Evolutionary conservation across 169 alveolate genomes (phyloP), one percentile per base, ranked within the genome.

Genomic region (Fabrea salina): DNA sequence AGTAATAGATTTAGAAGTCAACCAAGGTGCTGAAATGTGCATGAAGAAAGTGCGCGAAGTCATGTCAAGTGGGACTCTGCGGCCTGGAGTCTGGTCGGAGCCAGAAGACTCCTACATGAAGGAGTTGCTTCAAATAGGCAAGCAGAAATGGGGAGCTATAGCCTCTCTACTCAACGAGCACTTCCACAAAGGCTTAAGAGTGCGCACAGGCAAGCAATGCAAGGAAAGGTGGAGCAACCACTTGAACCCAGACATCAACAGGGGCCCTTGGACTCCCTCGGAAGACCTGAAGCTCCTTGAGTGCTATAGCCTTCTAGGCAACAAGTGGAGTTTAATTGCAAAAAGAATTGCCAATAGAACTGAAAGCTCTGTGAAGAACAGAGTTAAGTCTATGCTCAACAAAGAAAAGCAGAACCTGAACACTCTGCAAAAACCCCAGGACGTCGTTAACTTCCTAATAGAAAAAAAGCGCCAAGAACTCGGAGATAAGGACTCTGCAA

Each of bases 181-280:
- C 50, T 43, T 82, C 5, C 75, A 64, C 25, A 57, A 70, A 51
- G 82, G 80, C 1, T 56, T 66, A 2, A 43, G 30, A 37, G 58
- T 77, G 13, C 72, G 92, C 22, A 84, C 70, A 11, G 93, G 95
- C 2, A 90, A 90, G 68, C 89, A 87, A 75, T 85, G 93, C 67
- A 71, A 92, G 54, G 95, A 90, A 70, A 76, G 95, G 70, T 90
- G 95, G 91, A 84, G 56, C 30, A 90, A 87, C 68, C 86, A 87
- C 61, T 82, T 90, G 56, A 79, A 83, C 72, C 92, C 93, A 5
- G 78, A 82, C 13, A 83, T 90, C 41, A 85, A 84, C 47, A 80
- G 84, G 47, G 86, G 85, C 8, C 86, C 86, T 6, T 90, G 92
- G 88, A 64, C 82, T 54, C 61, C 37, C 32, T 86, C 71, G 70